Percentiles rank a stretch among this genome's conserved stretches.
Conservation (phyloP, 768 basidiomycete species). For the Boletellus ananiceps region DNA sequence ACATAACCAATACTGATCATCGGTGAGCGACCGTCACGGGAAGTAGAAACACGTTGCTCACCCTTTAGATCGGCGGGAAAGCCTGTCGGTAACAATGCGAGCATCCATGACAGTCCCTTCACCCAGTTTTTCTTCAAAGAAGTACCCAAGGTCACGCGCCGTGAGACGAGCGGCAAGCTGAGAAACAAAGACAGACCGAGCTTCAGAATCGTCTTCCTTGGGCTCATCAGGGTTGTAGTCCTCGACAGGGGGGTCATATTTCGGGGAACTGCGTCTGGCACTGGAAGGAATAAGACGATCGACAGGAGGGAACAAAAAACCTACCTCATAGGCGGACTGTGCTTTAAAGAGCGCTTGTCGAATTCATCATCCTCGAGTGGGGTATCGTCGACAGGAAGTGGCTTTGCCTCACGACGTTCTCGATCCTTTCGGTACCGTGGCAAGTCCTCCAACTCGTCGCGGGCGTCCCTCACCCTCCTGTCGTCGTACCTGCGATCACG, state of each 20-base stretch:
- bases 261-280: constrained; percentile 63
- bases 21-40: constrained; percentile 1
- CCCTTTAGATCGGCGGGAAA: constrained; percentile 98
- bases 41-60: constrained; percentile 34
- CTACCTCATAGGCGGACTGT: constrained; percentile 43
- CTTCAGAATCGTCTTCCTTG: constrained; percentile 94
- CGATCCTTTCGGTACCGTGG: constrained; percentile 41
- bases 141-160: constrained; percentile 94
- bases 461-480: constrained; percentile 38
- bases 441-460: constrained; percentile 62
- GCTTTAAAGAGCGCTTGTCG: constrained; percentile 33
- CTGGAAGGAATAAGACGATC: constrained; percentile 5
- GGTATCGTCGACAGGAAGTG: constrained; percentile 39
- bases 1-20: constrained; percentile 88
- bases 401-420: constrained; percentile 39
- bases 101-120: constrained; percentile 94
- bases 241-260: constrained; percentile 66
- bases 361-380: constrained; percentile 32
- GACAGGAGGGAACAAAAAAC: constrained; percentile 16
- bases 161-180: constrained; percentile 97
- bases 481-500: constrained; percentile 57
- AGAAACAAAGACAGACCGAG: constrained; percentile 97
- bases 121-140: constrained; percentile 96
- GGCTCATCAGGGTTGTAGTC: constrained; percentile 81
- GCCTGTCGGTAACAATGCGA: constrained; percentile 90